Conservation (phyloP, 495 filamentous ascomycete species). For the Aspergillus kassunensis region DNA sequence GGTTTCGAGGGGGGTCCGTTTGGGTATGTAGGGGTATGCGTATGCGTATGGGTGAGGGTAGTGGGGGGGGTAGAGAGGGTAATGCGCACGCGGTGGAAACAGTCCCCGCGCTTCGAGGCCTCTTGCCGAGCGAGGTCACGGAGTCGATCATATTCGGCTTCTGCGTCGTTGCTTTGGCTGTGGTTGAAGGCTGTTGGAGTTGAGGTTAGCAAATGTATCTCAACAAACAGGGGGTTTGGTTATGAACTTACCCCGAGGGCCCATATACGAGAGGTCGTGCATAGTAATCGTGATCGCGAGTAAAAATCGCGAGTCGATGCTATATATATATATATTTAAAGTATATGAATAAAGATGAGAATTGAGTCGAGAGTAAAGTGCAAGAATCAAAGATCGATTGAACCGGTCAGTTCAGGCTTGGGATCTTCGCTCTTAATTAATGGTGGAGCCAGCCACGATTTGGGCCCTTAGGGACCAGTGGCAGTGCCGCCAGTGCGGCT, state of each 20-base stretch:
- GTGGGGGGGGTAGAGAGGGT: neutral
- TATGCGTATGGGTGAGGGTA: neutral
- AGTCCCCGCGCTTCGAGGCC: constrained; percentile 66
- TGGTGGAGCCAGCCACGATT: constrained; percentile 1
- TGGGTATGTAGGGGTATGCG: neutral
- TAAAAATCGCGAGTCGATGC: neutral
- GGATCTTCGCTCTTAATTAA: constrained; percentile 8
- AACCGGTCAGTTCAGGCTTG: neutral
- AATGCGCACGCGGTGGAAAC: constrained; percentile 62
- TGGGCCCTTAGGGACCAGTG: no score
- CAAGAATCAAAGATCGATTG: neutral
- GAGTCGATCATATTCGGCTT: constrained; percentile 89
- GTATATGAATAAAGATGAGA: no score
- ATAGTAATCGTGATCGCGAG: constrained; percentile 34
- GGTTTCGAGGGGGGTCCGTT: neutral
- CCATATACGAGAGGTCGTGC: constrained; percentile 62
- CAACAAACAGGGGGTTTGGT: neutral
- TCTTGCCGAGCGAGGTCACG: constrained; percentile 78
- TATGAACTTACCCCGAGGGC: constrained; percentile 39
- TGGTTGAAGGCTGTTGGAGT: constrained; percentile 72
- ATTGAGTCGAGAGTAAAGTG: neutral
- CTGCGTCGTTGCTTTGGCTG: constrained; percentile 56
- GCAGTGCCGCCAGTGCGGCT: no score
- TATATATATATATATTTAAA: no score
- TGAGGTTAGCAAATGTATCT: constrained; percentile 3